Conservation (phyloP, 2,329 filamentous ascomycete genomes). For the Fonsecaea pedrosoi region DNA sequence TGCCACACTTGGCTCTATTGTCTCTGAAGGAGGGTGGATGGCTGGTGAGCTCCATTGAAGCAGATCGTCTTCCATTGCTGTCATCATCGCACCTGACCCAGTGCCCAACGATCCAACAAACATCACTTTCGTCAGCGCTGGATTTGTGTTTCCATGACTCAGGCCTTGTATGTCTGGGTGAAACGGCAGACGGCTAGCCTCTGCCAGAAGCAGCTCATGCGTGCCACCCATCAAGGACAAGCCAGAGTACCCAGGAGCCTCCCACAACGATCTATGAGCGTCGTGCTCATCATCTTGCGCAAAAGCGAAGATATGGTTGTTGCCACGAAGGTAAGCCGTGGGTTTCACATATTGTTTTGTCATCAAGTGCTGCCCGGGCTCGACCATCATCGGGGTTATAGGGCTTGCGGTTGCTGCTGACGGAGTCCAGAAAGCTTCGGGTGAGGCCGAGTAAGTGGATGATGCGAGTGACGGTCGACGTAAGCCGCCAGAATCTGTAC, state of each 20-base stretch:
- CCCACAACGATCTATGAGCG: slow-evolving; percentile 23
- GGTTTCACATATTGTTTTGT: slow-evolving; percentile 31
- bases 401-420: slow-evolving; percentile 32
- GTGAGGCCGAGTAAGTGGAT: slow-evolving; percentile 33
- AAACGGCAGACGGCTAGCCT: slow-evolving; percentile 14
- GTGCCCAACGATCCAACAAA: slow-evolving; percentile 25
- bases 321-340: slow-evolving; percentile 20
- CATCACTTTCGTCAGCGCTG: slow-evolving; percentile 36
- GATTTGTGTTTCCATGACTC: slow-evolving; percentile 28
- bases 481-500: slow-evolving; percentile 20
- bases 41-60: slow-evolving; percentile 23
- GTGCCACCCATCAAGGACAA: slow-evolving; percentile 19
- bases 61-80: slow-evolving; percentile 22
- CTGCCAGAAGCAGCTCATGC: slow-evolving; percentile 19
- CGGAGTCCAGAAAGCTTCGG: slow-evolving; percentile 33
- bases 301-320: slow-evolving; percentile 24
- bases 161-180: slow-evolving; percentile 10
- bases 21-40: slow-evolving; percentile 34
- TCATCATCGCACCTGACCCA: slow-evolving; percentile 6
- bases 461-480: slow-evolving; percentile 32
- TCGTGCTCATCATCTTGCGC: slow-evolving; percentile 27
- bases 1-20: slow-evolving; percentile 38
- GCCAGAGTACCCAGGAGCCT: slow-evolving; percentile 8
- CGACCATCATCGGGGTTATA: slow-evolving; percentile 30
- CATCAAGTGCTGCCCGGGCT: slow-evolving; percentile 18